Percentiles rank a stretch among this genome's conserved stretches.
Conservation (phyloP, 2,329 filamentous ascomycete genomes). For the Ambrosiella beaveri region DNA sequence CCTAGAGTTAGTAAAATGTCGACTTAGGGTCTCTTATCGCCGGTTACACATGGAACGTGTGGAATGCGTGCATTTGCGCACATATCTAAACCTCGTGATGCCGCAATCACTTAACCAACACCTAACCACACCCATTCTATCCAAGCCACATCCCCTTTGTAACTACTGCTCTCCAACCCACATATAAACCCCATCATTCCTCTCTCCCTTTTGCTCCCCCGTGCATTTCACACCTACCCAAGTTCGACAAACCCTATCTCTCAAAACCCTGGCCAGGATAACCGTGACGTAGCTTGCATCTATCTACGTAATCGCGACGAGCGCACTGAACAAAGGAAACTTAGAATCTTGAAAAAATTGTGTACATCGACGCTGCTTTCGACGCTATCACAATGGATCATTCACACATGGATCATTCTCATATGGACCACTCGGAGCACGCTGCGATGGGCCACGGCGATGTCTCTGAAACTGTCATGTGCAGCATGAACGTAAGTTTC, state of each 20-base stretch:
- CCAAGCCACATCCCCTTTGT: not conserved
- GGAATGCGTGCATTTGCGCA: conserved; percentile 11
- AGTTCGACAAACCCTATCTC: not conserved
- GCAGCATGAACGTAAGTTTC: conserved; percentile 71
- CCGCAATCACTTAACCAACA: not conserved
- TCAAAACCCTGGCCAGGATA: not conserved
- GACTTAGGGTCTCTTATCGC: too few species aligned
- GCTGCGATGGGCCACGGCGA: conserved; percentile 29
- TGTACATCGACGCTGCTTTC: not conserved
- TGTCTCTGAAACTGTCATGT: conserved; percentile 43
- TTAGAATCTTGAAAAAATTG: too few species aligned
- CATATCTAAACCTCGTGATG: not conserved
- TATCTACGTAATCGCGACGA: not conserved
- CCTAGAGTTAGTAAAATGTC: too few species aligned
- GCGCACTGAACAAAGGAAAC: not conserved
- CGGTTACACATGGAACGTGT: too few species aligned
- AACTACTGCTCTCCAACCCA: not conserved
- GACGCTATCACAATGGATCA: conserved; percentile 9
- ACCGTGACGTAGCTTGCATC: not conserved
- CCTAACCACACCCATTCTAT: not conserved
- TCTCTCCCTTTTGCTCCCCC: not conserved
- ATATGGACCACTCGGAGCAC: conserved; percentile 28
- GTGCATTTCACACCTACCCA: not conserved
- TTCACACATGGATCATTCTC: conserved; percentile 21
- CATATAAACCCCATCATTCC: not conserved